phyloP scores from a whole-genome alignment of 2,329 filamentous ascomycete species.

The Nemania sp. region DNA sequence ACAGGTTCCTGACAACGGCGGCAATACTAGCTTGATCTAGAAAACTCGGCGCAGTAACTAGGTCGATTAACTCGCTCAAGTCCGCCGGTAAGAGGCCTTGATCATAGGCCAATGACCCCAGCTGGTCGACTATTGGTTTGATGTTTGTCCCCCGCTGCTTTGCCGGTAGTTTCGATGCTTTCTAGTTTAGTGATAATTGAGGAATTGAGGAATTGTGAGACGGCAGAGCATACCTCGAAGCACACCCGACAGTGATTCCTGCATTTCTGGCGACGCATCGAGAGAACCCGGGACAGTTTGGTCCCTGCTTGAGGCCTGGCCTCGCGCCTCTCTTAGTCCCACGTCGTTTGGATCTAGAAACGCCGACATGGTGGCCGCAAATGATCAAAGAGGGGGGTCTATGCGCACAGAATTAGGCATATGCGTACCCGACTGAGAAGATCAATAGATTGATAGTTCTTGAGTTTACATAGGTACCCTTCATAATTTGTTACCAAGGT shows the following conservation, averaged over 20 bases:
- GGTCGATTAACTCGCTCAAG: constrained; percentile 72
- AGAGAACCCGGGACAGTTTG: constrained; percentile 9
- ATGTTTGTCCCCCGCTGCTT: constrained; percentile 74
- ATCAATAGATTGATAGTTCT: neutral
- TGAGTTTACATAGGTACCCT: neutral
- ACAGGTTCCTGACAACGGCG: constrained; percentile 78
- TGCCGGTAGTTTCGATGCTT: constrained; percentile 70
- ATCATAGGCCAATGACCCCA: constrained; percentile 74
- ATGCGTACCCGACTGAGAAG: neutral
- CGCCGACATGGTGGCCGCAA: constrained; percentile 26
- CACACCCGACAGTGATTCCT: constrained; percentile 41
- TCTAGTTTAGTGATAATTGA: constrained; percentile 12
- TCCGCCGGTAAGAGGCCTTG: constrained; percentile 72
- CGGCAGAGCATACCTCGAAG: constrained; percentile 44
- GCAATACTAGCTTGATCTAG: constrained; percentile 82
- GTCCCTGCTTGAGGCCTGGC: constrained; percentile 1
- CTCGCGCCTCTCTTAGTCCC: constrained; percentile 13
- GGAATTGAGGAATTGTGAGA: neutral
- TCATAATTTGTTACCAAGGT: neutral
- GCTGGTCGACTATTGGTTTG: constrained; percentile 71
- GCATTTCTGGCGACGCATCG: constrained; percentile 33
- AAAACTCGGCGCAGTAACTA: constrained; percentile 74
- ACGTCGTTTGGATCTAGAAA: constrained; percentile 9
- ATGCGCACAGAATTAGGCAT: neutral
- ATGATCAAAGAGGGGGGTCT: neutral